Base-by-base conservation (phyloP, 805 yeast genomes). In the Millerago galiae region DNA sequence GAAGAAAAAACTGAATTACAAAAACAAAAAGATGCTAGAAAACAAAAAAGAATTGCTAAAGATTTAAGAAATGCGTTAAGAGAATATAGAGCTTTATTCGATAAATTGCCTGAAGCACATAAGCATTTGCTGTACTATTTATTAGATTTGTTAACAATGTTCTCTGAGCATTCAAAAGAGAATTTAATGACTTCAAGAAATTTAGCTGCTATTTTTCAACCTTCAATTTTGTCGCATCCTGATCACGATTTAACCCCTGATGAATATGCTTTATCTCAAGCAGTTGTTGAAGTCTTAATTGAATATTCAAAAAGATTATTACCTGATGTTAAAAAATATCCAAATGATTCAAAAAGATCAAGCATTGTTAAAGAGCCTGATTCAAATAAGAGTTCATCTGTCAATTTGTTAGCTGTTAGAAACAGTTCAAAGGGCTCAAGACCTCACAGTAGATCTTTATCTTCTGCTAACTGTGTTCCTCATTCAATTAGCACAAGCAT, bases 161-260 rank as follows among this genome's bases (percentile, higher is more conserved):
- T 93, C 55, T 83, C 89, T 34, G 77, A 83, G 45, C 81, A 84
- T 55, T 74, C 95, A 13, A 76, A 75, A 38, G 77, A 77, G 46
- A 93, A 90, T 60, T 68, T 87, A 49, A 93, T 93, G 99, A 80
- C 96, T 2, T 86, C 95, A 1, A 77, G 88, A 53, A 93, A 93
- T 59, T 68, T 93, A 49, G 95, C 98, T 1, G 96, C 98, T 2
- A 86, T 93, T 44, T 93, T 93, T 67, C 99, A 93, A 65, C 98
- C 99, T 3, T 85, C 96, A n/a, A 79, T 93, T 14, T 68, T 93
- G 41, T 84, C 95, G 9, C 98, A 91, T 61, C 95, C 96, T 5
- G 75, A 74, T 50, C 97, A 93, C 61, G 96, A 90, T 58, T 77
- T 91, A 81, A 77, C 83, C 34, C 97, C 97, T 1, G 87, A 80